Base-by-base conservation (phyloP, 108 stramenopile genomes). In the Pseudonitzschia delicatissima region DNA sequence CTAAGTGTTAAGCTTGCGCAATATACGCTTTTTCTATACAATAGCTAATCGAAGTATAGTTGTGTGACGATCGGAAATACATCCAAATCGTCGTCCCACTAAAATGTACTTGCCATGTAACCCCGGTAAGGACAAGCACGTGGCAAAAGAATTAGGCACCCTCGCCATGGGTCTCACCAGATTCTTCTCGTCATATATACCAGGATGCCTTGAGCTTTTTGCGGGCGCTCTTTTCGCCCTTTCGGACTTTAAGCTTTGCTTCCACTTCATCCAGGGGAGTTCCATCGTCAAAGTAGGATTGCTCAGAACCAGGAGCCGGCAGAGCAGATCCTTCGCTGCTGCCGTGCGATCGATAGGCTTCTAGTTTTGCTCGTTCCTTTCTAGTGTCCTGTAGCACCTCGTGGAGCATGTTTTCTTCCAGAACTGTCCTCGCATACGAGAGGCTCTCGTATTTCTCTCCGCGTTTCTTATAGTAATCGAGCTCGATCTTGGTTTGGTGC, bases 341-440 rank as follows among this genome's bases (percentile, higher is more conserved):
- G 15, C 40, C 11, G 0, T 15, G 11, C 40, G n/a, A 9, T 61
- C 60, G 28, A 32, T 61, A 61, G 11, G 39, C 40, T 61, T 61
- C 60, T 2, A 61, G 28, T 61, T 40, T 61, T 40, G 37, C 60
- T 20, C 60, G 35, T 37, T 61, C 60, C 15, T 40, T 29, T 2
- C 17, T 35, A 0, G 20, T 61, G 26, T 40, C 20, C 7, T 7
- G n/a, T 17, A 61, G 60, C 12, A 61, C 60, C 32, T 61, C 60
- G 32, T 37, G 5, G 7, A 61, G 60, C 60, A 61, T 61, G 37
- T 40, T 61, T 61, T 61, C 60, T 42, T 61, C 60, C n/a, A 39
- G 25, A 26, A 20, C 20, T 2, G 40, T 26, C 20, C 27, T 61
- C 9, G 20, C 11, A 6, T 40, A 42, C 21, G 60, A 42, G 9